phyloP scores from a whole-genome alignment of 116 monocot genomes.

The Zostera marina region DNA sequence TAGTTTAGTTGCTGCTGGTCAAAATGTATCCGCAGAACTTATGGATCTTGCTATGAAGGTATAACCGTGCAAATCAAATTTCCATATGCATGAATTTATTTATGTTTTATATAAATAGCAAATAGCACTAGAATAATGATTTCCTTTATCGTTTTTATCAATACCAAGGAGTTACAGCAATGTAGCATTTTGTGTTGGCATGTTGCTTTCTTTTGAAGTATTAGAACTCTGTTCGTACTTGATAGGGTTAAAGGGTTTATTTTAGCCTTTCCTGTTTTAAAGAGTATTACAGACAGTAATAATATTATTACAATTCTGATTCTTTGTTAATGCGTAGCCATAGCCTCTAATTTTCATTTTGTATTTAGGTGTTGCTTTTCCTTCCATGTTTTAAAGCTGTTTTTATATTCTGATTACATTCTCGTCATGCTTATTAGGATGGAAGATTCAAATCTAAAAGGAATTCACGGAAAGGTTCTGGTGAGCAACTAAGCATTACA shows the following conservation, averaged over 20 bases:
- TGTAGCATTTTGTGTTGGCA: too few species aligned
- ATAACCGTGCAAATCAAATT: background rate
- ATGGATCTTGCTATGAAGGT: constrained; percentile 99
- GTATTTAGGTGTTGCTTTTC: background rate
- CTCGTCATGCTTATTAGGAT: constrained; percentile 33
- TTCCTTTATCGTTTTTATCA: too few species aligned
- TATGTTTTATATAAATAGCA: background rate
- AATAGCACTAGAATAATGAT: background rate
- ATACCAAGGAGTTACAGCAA: too few species aligned
- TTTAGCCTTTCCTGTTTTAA: too few species aligned
- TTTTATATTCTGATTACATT: background rate
- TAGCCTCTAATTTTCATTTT: background rate
- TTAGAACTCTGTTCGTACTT: too few species aligned
- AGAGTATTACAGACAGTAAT: too few species aligned
- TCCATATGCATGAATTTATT: background rate
- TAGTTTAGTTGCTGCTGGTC: constrained; percentile 87
- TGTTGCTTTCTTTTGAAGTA: too few species aligned
- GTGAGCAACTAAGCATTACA: constrained; percentile 2
- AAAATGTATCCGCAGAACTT: constrained; percentile 73
- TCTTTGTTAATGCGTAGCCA: background rate
- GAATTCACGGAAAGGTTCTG: constrained; percentile 75
- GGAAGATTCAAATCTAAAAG: constrained; percentile 77
- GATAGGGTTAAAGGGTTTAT: too few species aligned
- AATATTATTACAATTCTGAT: too few species aligned
- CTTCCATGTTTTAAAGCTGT: background rate